These are phyloP conservation scores for Globisporangium camurandrum DNA, from an alignment of 352 stramenopile species.

Conservation along the genomic window DNA sequence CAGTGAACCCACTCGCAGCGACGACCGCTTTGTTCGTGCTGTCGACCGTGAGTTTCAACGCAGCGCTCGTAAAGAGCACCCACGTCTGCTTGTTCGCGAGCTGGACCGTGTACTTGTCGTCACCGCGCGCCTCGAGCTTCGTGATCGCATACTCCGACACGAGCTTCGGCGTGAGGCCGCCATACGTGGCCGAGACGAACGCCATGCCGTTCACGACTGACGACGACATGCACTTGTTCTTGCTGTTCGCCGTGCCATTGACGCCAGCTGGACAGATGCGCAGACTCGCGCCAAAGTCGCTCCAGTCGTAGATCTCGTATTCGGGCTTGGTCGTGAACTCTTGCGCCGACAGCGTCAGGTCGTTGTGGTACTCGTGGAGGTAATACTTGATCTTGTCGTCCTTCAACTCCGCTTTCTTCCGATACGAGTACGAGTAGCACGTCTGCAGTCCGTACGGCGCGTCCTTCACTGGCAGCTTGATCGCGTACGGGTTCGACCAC, in stretches of 20 bases:
- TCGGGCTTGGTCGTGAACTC: slow-evolving; percentile 46
- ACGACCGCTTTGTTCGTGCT: slow-evolving; percentile 38
- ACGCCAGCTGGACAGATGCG: slow-evolving; percentile 33
- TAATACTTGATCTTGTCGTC: slow-evolving; percentile 64
- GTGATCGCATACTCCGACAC: slow-evolving; percentile 42
- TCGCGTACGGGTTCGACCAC: slow-evolving; percentile 63
- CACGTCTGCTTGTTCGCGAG: slow-evolving; percentile 67
- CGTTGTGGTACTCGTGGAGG: slow-evolving; percentile 53
- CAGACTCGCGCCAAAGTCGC: slow-evolving; percentile 50
- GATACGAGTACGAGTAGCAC: slow-evolving; percentile 60
- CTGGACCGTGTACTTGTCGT: slow-evolving; percentile 50
- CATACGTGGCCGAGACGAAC: slow-evolving; percentile 58
- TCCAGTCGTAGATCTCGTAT: slow-evolving; percentile 62
- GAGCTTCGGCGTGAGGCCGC: slow-evolving; percentile 42
- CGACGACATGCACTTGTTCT: slow-evolving; percentile 39
- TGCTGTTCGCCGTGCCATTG: no score
- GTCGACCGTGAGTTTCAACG: slow-evolving; percentile 34
- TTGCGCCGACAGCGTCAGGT: slow-evolving; percentile 38
- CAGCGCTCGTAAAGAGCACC: slow-evolving; percentile 57
- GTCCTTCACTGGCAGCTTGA: slow-evolving; percentile 45
- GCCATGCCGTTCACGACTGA: slow-evolving; percentile 64
- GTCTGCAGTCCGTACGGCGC: slow-evolving; percentile 43
- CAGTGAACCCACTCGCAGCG: slow-evolving; percentile 28
- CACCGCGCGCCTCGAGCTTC: slow-evolving; percentile 22
- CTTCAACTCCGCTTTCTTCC: slow-evolving; percentile 26